These are phyloP conservation scores for Draba incana DNA, from an alignment of 345 rosid genomes.

Conservation along the genomic window DNA sequence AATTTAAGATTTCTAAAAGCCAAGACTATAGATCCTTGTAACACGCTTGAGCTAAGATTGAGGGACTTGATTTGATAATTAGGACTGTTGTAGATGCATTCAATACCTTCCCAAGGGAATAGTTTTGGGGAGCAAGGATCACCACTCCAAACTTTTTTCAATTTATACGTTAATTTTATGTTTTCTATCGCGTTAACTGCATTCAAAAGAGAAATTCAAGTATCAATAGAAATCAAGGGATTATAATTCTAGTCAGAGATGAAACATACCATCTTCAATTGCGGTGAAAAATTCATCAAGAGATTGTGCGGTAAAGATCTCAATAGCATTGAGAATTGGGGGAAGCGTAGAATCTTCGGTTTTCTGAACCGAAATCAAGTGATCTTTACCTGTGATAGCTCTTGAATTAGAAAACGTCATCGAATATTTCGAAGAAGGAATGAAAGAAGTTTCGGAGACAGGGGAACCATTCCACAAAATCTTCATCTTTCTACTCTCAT, in stretches of 20 bases:
- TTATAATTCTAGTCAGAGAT: not conserved
- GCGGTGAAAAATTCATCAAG: conserved; percentile 15
- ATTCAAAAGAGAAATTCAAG: not conserved
- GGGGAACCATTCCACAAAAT: conserved; percentile 42
- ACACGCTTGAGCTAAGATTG: conserved; percentile 54
- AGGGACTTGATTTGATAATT: conserved; percentile 46
- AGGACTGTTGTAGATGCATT: conserved; percentile 39
- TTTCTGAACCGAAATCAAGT: conserved; percentile 38
- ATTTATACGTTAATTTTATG: conserved; percentile 41
- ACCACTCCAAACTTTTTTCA: conserved; percentile 54
- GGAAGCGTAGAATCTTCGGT: conserved; percentile 36
- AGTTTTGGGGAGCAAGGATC: conserved; percentile 58
- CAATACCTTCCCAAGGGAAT: conserved; percentile 55
- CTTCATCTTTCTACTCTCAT: conserved; percentile 38
- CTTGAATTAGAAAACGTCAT: conserved; percentile 31
- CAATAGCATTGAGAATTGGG: conserved; percentile 48
- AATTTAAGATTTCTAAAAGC: conserved; percentile 41
- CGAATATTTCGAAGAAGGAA: conserved; percentile 30
- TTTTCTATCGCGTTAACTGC: conserved; percentile 43
- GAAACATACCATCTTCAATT: conserved; percentile 35
- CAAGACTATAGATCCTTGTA: conserved; percentile 44
- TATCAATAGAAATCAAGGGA: not conserved
- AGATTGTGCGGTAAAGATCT: conserved; percentile 29
- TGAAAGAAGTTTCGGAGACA: conserved; percentile 27
- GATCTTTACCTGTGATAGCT: conserved; percentile 39